Evolutionary conservation across 2,329 filamentous ascomycete genomes (phyloP).

Genomic region (Cyanodermella asteris): DNA sequence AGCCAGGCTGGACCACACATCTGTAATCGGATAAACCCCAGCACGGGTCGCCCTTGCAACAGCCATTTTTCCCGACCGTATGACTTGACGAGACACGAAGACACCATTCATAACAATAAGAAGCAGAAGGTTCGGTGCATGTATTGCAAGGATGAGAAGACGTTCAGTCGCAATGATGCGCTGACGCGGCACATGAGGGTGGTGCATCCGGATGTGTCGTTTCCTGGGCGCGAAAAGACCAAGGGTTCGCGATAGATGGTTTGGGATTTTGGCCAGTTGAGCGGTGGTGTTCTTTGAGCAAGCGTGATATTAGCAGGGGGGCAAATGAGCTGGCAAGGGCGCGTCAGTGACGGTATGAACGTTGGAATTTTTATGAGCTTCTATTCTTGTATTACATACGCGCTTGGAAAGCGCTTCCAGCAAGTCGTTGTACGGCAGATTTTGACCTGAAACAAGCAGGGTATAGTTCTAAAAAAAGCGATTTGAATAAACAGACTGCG

Average conservation of each 20-base stretch:
- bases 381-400: too few relatives aligned
- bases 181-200: slow-evolving; percentile 86
- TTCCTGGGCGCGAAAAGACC: slow-evolving; percentile 49
- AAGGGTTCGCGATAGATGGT: slow-evolving; percentile 14
- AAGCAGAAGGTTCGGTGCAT: slow-evolving; percentile 91
- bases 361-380: too few relatives aligned
- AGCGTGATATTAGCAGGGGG: too few relatives aligned
- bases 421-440: too few relatives aligned
- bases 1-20: slow-evolving; percentile 84
- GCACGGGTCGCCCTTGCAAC: slow-evolving; percentile 84
- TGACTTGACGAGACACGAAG: slow-evolving; percentile 87
- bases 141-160: slow-evolving; percentile 88
- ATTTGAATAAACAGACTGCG: too few relatives aligned
- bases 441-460: too few relatives aligned
- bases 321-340: too few relatives aligned
- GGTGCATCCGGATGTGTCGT: slow-evolving; percentile 72
- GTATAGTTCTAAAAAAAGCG: too few relatives aligned
- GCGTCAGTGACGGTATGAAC: too few relatives aligned
- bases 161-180: slow-evolving; percentile 86
- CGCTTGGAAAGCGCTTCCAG: too few relatives aligned
- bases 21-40: slow-evolving; percentile 83
- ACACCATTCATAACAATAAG: slow-evolving; percentile 85
- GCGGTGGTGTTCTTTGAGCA: too few relatives aligned
- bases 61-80: slow-evolving; percentile 89
- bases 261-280: too few relatives aligned